Percentiles rank a stretch among this genome's conserved stretches.
Conservation (phyloP, 108 stramenopile species). For the Mediolabrus comicus region DNA sequence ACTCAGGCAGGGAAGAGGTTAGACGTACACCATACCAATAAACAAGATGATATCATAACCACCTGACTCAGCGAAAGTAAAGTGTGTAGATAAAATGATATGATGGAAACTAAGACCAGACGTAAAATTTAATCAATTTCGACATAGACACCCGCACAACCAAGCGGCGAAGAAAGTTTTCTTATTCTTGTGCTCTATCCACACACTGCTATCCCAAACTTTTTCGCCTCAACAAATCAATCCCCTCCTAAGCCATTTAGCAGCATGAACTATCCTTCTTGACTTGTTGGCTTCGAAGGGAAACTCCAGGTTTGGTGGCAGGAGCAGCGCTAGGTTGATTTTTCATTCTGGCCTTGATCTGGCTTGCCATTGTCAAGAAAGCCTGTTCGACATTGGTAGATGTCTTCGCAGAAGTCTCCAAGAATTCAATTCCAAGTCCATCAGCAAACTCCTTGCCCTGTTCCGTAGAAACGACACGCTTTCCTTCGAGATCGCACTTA, state of each 20-base stretch:
- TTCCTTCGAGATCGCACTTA: constrained; percentile 96
- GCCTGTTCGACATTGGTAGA: constrained; percentile 98
- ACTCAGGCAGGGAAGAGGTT: too few relatives aligned
- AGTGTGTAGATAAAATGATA: too few relatives aligned
- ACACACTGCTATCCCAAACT: background rate
- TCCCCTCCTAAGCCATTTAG: constrained; percentile 46
- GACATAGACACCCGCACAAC: background rate
- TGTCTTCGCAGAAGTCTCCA: constrained; percentile 99
- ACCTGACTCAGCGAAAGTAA: too few relatives aligned
- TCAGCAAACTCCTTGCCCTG: constrained; percentile 99
- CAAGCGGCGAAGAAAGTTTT: background rate
- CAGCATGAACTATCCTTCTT: constrained; percentile 82
- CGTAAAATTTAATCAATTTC: background rate
- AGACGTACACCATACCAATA: too few relatives aligned
- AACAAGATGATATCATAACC: too few relatives aligned
- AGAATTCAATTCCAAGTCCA: constrained; percentile 95
- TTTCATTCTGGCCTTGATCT: constrained; percentile 98
- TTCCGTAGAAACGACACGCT: constrained; percentile 95
- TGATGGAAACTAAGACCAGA: background rate
- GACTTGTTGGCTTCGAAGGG: constrained; percentile 76
- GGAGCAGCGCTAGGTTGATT: constrained; percentile 85
- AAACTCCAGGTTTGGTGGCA: constrained; percentile 73
- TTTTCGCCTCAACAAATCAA: constrained; percentile 3
- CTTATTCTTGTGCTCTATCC: background rate
- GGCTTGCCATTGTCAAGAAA: constrained; percentile 98